Evolutionary conservation across 2,329 filamentous ascomycete genomes (phyloP).

Genomic region (Trichoderma hamatum): DNA sequence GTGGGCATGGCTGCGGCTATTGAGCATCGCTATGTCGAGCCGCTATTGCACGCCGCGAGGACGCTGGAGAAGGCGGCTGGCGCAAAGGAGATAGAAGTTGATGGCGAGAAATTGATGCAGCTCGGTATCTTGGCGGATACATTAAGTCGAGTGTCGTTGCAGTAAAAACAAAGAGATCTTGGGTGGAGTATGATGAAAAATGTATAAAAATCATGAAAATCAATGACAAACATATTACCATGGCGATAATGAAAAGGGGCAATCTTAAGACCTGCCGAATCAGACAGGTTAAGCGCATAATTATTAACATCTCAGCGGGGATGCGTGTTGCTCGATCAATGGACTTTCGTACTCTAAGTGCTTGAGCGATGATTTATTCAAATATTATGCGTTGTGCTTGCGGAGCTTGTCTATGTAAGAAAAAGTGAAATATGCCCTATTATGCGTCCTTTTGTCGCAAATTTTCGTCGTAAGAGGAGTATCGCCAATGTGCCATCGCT

Average conservation of each 20-base stretch:
- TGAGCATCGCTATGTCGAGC: constrained; percentile 61
- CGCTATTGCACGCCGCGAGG: constrained; percentile 51
- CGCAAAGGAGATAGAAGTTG: constrained; percentile 40
- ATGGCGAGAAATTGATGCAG: constrained; percentile 43
- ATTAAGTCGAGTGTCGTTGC: constrained; percentile 47
- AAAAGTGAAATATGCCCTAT: background rate
- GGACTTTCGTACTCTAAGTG: background rate
- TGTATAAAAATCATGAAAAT: background rate
- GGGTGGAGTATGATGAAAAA: background rate
- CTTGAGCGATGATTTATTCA: background rate
- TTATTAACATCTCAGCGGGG: background rate
- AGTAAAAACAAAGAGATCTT: constrained; percentile 33
- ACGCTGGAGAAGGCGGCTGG: constrained; percentile 39
- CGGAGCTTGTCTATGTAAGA: constrained; percentile 1
- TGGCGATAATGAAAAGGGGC: background rate
- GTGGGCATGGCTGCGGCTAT: constrained; percentile 60
- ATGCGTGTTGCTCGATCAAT: background rate
- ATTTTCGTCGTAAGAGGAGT: background rate
- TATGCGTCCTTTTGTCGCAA: background rate
- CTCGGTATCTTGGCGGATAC: constrained; percentile 48
- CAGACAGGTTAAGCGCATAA: background rate
- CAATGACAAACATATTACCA: background rate
- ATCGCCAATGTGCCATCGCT: background rate
- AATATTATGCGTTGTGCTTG: background rate
- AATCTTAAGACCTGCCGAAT: background rate